phyloP scores from a whole-genome alignment of 768 basidiomycete genomes.

The Termitomyces sp. region DNA sequence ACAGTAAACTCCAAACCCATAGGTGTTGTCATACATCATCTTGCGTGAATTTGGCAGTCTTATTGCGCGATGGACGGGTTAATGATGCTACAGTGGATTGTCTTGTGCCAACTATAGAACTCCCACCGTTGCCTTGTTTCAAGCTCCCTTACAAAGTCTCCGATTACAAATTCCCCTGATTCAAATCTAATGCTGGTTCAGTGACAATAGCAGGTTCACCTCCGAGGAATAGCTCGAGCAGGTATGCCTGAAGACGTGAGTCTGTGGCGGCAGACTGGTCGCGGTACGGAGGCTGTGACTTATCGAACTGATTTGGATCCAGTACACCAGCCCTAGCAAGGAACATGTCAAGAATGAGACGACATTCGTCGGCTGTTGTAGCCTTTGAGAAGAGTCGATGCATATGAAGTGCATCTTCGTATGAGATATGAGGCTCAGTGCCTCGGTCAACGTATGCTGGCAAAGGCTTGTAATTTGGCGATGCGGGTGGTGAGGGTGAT shows the following conservation, averaged over 20 bases:
- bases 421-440: constrained; percentile 24
- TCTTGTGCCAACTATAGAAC: neutral
- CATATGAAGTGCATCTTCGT: constrained; percentile 56
- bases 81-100: neutral
- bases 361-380: constrained; percentile 77
- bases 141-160: neutral
- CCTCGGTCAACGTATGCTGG: constrained; percentile 11
- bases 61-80: neutral
- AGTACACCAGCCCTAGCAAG: constrained; percentile 53
- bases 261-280: constrained; percentile 17
- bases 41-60: neutral
- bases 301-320: constrained; percentile 24
- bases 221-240: constrained; percentile 45
- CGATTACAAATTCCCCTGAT: constrained; percentile 5
- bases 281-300: constrained; percentile 26
- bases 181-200: constrained; percentile 6
- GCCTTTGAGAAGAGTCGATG: constrained; percentile 62
- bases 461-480: constrained; percentile 14
- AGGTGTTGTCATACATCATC: neutral
- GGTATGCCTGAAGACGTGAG: constrained; percentile 35
- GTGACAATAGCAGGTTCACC: constrained; percentile 10
- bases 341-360: constrained; percentile 80
- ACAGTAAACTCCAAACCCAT: constrained; percentile 1
- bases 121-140: neutral
- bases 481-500: constrained; percentile 1